These are phyloP conservation scores for Carallia pectinifolia DNA, from an alignment of 345 rosid species.

Conservation along the genomic window DNA sequence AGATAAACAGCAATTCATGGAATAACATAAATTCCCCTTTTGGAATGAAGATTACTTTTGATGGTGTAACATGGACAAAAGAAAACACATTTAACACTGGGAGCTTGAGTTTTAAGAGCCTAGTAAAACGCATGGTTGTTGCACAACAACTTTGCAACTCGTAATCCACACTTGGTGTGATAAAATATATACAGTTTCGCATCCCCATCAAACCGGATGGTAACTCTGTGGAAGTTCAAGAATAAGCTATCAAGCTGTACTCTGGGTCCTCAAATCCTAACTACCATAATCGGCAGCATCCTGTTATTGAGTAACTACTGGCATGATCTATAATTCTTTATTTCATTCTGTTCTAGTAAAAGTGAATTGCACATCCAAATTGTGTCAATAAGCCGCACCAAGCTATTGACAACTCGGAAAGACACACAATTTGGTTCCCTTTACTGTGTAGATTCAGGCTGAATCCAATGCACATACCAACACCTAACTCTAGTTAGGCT, in stretches of 20 bases:
- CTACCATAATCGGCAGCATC: too few species aligned
- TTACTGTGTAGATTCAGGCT: neutral
- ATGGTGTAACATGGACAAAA: neutral
- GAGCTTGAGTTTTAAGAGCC: too few species aligned
- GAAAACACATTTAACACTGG: neutral
- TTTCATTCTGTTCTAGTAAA: too few species aligned
- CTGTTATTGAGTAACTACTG: too few species aligned
- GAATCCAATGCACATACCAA: neutral
- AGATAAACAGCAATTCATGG: neutral
- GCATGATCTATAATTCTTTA: too few species aligned
- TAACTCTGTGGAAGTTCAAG: neutral
- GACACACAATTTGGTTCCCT: neutral
- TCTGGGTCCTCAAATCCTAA: too few species aligned
- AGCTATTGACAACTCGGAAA: neutral
- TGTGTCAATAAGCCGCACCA: neutral
- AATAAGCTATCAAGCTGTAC: neutral
- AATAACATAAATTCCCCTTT: neutral
- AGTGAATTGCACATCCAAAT: too few species aligned
- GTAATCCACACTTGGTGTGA: too few species aligned
- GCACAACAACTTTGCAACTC: too few species aligned
- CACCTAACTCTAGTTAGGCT: neutral
- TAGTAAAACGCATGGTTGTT: too few species aligned
- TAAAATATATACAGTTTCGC: neutral
- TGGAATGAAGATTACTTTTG: neutral
- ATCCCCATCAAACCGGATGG: neutral